Conservation (phyloP, 1,284 basidiomycete genomes). For the Ceraceosorus guamensis region DNA sequence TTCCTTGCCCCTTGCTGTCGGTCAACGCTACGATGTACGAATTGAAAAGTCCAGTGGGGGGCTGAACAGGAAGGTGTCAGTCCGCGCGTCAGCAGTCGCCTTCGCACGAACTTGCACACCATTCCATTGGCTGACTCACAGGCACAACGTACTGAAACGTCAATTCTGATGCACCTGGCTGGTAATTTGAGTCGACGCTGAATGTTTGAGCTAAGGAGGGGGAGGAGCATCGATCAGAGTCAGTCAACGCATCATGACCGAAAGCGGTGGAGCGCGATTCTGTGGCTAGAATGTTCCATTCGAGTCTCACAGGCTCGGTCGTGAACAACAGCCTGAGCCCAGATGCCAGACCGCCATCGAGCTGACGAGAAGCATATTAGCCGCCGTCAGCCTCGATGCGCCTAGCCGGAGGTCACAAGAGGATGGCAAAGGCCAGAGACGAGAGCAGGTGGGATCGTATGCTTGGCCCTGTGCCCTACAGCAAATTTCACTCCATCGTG, state of each 20-base stretch:
- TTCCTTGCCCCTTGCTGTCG: no score
- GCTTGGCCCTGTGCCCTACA: not conserved
- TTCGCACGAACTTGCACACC: conserved; percentile 14
- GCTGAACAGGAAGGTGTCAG: conserved; percentile 12
- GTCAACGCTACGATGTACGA: no score
- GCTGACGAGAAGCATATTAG: not conserved
- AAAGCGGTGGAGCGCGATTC: not conserved
- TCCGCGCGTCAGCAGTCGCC: conserved; percentile 22
- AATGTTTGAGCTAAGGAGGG: conserved; percentile 14
- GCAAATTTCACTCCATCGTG: not conserved
- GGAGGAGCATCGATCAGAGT: not conserved
- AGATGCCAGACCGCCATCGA: not conserved
- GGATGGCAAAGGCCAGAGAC: not conserved
- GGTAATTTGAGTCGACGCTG: conserved; percentile 23
- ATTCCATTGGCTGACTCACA: not conserved
- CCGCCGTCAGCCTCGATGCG: no score
- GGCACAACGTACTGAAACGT: conserved; percentile 31
- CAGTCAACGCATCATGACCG: not conserved
- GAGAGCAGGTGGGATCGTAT: not conserved
- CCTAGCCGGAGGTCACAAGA: not conserved
- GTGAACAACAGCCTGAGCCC: not conserved
- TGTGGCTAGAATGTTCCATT: not conserved
- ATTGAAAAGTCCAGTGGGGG: conserved; percentile 21
- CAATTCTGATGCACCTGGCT: conserved; percentile 15
- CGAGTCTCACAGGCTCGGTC: not conserved